Evolutionary conservation across 176 grass and related monocot genomes (phyloP), one percentile per base, ranked within the genome.

Genomic region (Chloris gayana): DNA sequence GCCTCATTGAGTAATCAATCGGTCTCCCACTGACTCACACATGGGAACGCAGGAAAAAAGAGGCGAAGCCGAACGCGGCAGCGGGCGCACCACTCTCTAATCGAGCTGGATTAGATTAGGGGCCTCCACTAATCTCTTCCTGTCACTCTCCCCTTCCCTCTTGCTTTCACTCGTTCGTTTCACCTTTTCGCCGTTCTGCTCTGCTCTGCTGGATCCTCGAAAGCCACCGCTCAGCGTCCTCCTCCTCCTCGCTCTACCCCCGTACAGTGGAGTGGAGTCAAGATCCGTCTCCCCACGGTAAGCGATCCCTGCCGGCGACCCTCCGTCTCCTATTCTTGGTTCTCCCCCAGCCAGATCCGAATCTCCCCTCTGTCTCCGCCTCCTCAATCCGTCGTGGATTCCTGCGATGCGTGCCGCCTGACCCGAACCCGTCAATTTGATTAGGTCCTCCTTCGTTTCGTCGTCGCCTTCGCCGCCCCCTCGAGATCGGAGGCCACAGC

Each of bases 201-300:
- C 47, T 35, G 44, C 69, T 50, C 18, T 18, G 75, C 61, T 78
- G 75, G 75, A 78, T 78, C 75, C 75, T 78, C 60, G n/a, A 65
- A 78, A 78, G 75, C 75, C 26, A 61, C 38, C 2, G 41, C 60
- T 15, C 6, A 27, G 25, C 27, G 39, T 35, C 34, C 58, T 3
- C 3, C 60, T 21, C 6, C 59, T 6, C 11, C 2, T 39, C 22
- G 3, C 7, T 18, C 58, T 24, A 7, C 7, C 53, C 53, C 53
- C 53, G 53, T 9, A 22, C 19, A 19, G 44, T 11, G 45, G 25
- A 51, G 69, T 9, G 69, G 69, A 30, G 69, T 19, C 44, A 46
- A 78, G 76, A 78, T 66, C 61, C 76, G 44, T 31, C 61, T 64
- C 19, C 32, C 63, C 31, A 0, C 27, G 63, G 63, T 34, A 21